Conservation (phyloP, 805 yeast genomes). For the Yarrowia hollandica region DNA sequence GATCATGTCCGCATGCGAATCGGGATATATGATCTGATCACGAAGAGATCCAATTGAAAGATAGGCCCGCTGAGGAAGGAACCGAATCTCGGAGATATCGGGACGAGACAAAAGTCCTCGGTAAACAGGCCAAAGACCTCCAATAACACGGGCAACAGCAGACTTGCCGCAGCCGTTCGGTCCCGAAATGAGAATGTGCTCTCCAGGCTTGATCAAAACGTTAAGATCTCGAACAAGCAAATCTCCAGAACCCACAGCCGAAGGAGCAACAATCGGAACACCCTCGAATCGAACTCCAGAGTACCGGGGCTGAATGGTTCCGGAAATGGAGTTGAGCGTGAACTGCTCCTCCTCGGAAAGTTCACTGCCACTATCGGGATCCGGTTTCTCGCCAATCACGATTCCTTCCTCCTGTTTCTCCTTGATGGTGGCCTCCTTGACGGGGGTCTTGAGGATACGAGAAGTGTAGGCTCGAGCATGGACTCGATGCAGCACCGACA, state of each 20-base stretch:
- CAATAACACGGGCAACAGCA: conserved; percentile 76
- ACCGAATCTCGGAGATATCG: conserved; percentile 59
- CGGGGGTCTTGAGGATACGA: conserved; percentile 25
- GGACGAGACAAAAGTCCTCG: conserved; percentile 81
- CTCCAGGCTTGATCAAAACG: conserved; percentile 60
- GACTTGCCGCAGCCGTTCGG: conserved; percentile 91
- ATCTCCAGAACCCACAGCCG: conserved; percentile 48
- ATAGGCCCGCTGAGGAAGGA: conserved; percentile 84
- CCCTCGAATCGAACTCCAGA: conserved; percentile 80
- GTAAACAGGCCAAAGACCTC: conserved; percentile 91
- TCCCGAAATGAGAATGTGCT: conserved; percentile 77
- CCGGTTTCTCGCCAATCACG: conserved; percentile 21
- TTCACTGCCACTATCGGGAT: conserved; percentile 19
- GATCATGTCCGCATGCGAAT: conserved; percentile 73
- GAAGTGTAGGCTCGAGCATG: conserved; percentile 52
- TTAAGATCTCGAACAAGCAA: conserved; percentile 61
- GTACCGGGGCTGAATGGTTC: conserved; percentile 77
- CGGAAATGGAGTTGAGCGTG: conserved; percentile 57
- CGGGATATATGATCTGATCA: conserved; percentile 89
- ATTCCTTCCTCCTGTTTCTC: conserved; percentile 30
- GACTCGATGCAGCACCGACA: conserved; percentile 77
- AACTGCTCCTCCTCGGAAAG: conserved; percentile 31
- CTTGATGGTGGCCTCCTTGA: conserved; percentile 2
- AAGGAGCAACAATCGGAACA: conserved; percentile 77
- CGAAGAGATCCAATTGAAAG: conserved; percentile 77